phyloP scores from a whole-genome alignment of 2,329 filamentous ascomycete species.

The Penicillium sp. region DNA sequence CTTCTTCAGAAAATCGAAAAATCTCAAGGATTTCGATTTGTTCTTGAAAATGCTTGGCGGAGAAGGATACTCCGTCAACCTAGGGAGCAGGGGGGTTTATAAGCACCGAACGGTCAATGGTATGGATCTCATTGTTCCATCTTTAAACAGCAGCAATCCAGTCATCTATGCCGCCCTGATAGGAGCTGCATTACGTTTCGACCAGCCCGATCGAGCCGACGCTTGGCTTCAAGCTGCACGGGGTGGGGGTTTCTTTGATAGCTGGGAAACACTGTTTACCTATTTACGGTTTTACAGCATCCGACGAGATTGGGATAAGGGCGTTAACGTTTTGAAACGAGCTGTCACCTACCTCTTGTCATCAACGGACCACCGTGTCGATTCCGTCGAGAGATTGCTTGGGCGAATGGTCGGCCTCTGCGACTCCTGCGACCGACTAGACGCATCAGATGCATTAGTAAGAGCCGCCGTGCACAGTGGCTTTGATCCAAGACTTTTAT shows the following conservation, averaged over 20 bases:
- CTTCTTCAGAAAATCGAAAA: conserved; percentile 41
- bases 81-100: conserved; percentile 29
- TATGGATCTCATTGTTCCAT: conserved; percentile 38
- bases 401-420: conserved; percentile 42
- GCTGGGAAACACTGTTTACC: conserved; percentile 35
- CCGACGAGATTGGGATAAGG: conserved; percentile 38
- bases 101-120: conserved; percentile 34
- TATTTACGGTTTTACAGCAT: conserved; percentile 41
- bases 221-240: conserved; percentile 41
- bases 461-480: conserved; percentile 37
- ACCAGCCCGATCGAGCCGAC: conserved; percentile 42
- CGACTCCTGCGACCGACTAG: conserved; percentile 32
- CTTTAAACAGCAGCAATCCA: conserved; percentile 32
- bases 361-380: conserved; percentile 28
- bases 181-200: conserved; percentile 38
- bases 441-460: conserved; percentile 34
- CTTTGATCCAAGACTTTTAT: conserved; percentile 29
- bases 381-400: conserved; percentile 35
- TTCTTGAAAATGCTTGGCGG: conserved; percentile 40
- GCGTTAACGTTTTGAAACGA: conserved; percentile 32
- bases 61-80: conserved; percentile 34
- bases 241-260: conserved; percentile 37
- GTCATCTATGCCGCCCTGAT: conserved; percentile 39
- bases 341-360: conserved; percentile 38
- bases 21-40: conserved; percentile 42